Evolutionary conservation across 2,329 filamentous ascomycete genomes (phyloP), one percentile per base, ranked within the genome.

Genomic region (Boeremia lycopersici): DNA sequence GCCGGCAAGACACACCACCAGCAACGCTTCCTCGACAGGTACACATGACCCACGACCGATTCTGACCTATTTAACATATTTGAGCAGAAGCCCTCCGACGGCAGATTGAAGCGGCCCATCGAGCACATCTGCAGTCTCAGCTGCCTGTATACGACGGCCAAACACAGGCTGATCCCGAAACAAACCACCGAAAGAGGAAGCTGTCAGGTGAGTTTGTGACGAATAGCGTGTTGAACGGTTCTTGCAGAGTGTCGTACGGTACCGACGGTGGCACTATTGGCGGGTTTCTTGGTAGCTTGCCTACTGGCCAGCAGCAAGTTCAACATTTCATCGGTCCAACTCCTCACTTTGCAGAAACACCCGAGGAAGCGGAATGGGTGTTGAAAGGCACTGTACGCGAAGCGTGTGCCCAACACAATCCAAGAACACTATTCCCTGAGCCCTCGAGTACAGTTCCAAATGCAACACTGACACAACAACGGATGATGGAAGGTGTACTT

Each of bases 361-460:
- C 34, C 5, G 15, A 56, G 9, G 58, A 52, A 28, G 52, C 36
- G 17, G 13, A 19, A 15, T 71, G 64, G 61, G 56, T 58, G 5
- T 55, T 75, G 8, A 67, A 73, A 33, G 73, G 67, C 4, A 74
- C 71, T 11, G 62, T 78, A 30, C 61, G 63, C 25, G 61, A 72
- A 3, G 63, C 74, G 30, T 79, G 77, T 45, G 68, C 60, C 15
- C 45, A 69, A 12, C 77, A 79, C 53, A 72, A 79, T 26, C 76
- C 77, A 1, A 64, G 64, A 34, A 62, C 65, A 31, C 68, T 78
- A 68, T 79, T 79, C 53, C 68, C 65, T 41, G 73, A 76, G 28
- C 67, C 68, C 34, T 78, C 76, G 12, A 78, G 73, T 54, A 80
- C 78, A 0, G 60, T 78, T 12, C 73, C 74, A 4, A 75, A 78